These are phyloP conservation scores for Blastobotrys americana DNA, from an alignment of 805 yeast genomes.

Conservation along the genomic window DNA sequence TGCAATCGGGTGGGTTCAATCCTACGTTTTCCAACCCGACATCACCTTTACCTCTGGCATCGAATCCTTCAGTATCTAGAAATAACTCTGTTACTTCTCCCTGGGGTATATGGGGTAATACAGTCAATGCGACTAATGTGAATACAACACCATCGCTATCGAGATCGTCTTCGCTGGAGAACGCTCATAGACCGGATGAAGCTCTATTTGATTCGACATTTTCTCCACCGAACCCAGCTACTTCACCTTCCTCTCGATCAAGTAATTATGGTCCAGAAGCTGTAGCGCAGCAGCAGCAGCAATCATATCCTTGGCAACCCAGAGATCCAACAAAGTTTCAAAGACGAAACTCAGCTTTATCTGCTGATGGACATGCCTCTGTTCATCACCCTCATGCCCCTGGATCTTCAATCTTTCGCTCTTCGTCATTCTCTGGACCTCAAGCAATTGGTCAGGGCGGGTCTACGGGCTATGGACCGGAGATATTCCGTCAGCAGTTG, in stretches of 20 bases:
- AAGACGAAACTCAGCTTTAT: not conserved
- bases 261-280: no score
- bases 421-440: not conserved
- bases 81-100: not conserved
- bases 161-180: not conserved
- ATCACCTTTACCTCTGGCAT: not conserved
- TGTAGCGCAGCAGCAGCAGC: slow-evolving; percentile 7
- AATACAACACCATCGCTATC: not conserved
- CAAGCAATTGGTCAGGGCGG: slow-evolving; percentile 4
- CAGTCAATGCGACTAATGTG: no score
- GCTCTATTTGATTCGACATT: slow-evolving; percentile 2
- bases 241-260: not conserved
- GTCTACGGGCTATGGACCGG: not conserved
- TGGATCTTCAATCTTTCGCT: not conserved
- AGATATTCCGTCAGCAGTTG: not conserved
- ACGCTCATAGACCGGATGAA: slow-evolving; percentile 2
- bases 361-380: not conserved
- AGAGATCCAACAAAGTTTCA: not conserved
- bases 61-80: no score
- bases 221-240: slow-evolving; percentile 1
- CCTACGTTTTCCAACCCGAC: not conserved
- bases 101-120: not conserved
- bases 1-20: no score
- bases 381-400: not conserved
- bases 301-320: not conserved